Evolutionary conservation across 2,329 filamentous ascomycete species (phyloP), one percentile per base, ranked within the genome.

Genomic region (Plectosphaerella cucumerina): DNA sequence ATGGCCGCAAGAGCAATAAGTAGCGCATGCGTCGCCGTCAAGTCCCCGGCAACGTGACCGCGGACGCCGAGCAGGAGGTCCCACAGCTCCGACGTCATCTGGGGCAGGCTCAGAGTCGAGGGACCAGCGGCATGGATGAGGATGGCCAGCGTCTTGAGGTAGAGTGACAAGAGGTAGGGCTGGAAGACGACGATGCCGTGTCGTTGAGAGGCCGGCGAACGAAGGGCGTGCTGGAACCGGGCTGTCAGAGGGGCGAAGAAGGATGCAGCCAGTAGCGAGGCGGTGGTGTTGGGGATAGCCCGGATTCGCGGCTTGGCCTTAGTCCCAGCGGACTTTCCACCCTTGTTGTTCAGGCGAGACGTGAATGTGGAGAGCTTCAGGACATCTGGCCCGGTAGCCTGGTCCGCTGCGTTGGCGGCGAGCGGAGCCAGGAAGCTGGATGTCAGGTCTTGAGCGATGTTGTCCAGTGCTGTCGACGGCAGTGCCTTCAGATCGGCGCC

Each of bases 341-440:
- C 18, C 49, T 56, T 65, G 35, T 63, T 61, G 53, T 63, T 75
- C 66, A 92, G 84, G 17, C 88, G 84, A 0, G 88, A 89, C 11
- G 87, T 93, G 69, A 97, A 96, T 3, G 87, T 96, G 23, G 90
- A 85, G 20, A 97, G 81, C 71, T 97, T 97, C 44, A 99, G 81
- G 6, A 87, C 81, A 58, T 91, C 84, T 0, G 94, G 92, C 0
- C 93, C 91, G 0, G 87, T 86, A 6, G 84, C 76, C 20, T 85
- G 77, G 63, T 97, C 91, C 39, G 91, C 92, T 3, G 92, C 90
- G 52, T 84, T 76, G 35, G 89, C 85, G 1, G 93, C 91, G 23
- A 97, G 73, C 0, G 94, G 94, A 15, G 85, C 83, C 18, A 97
- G 84, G 60, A 96, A 89, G 1, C 77, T 75, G 22, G 84, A 80